Conservation (phyloP, 1,284 basidiomycete species). For the Leccinum pachyderme region DNA sequence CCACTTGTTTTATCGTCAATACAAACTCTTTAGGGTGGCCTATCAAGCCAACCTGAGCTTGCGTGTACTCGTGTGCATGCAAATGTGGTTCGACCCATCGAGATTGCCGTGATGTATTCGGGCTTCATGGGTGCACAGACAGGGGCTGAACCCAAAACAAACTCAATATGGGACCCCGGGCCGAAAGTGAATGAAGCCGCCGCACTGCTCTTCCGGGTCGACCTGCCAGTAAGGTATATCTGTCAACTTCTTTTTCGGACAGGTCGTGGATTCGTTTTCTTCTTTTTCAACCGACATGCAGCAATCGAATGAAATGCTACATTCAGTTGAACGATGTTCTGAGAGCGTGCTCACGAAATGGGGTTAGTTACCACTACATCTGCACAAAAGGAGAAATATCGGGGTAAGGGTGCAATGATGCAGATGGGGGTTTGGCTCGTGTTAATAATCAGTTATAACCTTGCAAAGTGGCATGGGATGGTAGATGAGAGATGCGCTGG, state of each 20-base stretch:
- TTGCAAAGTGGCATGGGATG: background rate
- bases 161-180: background rate
- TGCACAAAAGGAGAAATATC: background rate
- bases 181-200: background rate
- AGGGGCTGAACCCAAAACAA: background rate
- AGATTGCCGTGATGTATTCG: background rate
- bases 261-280: background rate
- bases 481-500: background rate
- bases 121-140: background rate
- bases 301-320: background rate
- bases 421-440: background rate
- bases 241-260: background rate
- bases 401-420: background rate
- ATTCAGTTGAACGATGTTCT: background rate
- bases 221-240: background rate
- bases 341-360: background rate
- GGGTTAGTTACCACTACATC: background rate
- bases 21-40: background rate
- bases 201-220: background rate
- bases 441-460: background rate
- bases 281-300: background rate
- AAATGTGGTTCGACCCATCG: background rate
- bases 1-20: background rate
- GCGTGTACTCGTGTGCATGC: background rate
- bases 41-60: background rate